Evolutionary conservation across 2,329 filamentous ascomycete species (phyloP).

Genomic region (Fusarium haematococcum): DNA sequence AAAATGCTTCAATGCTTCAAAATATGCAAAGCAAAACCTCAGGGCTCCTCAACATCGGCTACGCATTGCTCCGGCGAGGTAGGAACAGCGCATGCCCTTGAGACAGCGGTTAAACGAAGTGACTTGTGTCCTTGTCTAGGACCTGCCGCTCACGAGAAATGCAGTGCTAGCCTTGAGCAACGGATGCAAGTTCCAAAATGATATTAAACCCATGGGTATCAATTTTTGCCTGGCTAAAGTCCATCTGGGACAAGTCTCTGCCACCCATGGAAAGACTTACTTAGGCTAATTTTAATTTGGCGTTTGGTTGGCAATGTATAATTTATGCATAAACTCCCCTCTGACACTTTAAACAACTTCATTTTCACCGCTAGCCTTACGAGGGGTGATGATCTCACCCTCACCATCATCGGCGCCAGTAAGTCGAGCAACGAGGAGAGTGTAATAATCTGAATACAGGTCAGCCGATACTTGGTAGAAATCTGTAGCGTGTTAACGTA

Average conservation of each 20-base stretch:
- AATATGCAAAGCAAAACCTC: background rate
- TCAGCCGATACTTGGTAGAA: background rate
- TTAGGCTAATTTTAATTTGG: too few relatives aligned
- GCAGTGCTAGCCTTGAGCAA: too few relatives aligned
- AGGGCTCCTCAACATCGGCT: background rate
- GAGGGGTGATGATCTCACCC: background rate
- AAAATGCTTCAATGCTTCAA: background rate
- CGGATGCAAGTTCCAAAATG: too few relatives aligned
- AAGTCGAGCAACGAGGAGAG: background rate
- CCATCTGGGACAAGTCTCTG: background rate
- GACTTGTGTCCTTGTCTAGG: background rate
- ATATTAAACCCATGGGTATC: background rate
- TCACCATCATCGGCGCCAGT: background rate
- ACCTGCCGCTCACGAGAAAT: background rate
- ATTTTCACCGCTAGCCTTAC: background rate
- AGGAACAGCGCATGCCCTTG: too few relatives aligned
- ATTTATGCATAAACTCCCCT: too few relatives aligned
- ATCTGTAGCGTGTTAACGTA: background rate
- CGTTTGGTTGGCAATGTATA: too few relatives aligned
- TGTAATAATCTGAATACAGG: background rate
- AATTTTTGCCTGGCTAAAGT: background rate
- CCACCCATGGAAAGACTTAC: background rate
- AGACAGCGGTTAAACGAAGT: too few relatives aligned
- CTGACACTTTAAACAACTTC: background rate
- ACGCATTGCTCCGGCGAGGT: background rate